These are phyloP conservation scores for Geotrichum fermentans DNA, from an alignment of 1,139 yeast species.

Conservation along the genomic window DNA sequence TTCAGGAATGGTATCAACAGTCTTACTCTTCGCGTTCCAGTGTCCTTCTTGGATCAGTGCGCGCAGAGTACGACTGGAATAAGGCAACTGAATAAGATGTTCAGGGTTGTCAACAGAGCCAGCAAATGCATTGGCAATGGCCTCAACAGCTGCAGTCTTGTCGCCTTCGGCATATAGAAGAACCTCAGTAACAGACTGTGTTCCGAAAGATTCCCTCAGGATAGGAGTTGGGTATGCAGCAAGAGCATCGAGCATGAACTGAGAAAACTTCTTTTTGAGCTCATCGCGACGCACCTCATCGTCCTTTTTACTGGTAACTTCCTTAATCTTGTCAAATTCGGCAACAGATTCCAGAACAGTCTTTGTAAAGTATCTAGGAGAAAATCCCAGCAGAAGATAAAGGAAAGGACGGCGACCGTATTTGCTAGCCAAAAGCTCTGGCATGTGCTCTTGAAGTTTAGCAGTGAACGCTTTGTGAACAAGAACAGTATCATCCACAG, in stretches of 20 bases:
- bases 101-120: slow-evolving; percentile 51
- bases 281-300: slow-evolving; percentile 71
- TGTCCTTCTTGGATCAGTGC: slow-evolving; percentile 71
- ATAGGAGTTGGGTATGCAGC: slow-evolving; percentile 47
- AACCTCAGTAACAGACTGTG: slow-evolving; percentile 77
- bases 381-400: slow-evolving; percentile 61
- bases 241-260: slow-evolving; percentile 56
- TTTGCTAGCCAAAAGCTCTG: slow-evolving; percentile 61
- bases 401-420: slow-evolving; percentile 86
- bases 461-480: slow-evolving; percentile 65
- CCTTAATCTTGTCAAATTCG: slow-evolving; percentile 60
- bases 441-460: slow-evolving; percentile 53
- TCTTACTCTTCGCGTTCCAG: slow-evolving; percentile 59
- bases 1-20: slow-evolving; percentile 44
- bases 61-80: slow-evolving; percentile 71
- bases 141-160: slow-evolving; percentile 52
- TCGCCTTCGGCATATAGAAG: slow-evolving; percentile 55
- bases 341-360: slow-evolving; percentile 54
- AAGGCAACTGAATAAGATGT: slow-evolving; percentile 63
- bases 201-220: slow-evolving; percentile 67
- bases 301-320: slow-evolving; percentile 79
- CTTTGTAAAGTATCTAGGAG: slow-evolving; percentile 80
- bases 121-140: slow-evolving; percentile 43
- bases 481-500: slow-evolving; percentile 90
- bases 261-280: slow-evolving; percentile 60